These are phyloP conservation scores for Fusarium solani-melongenae DNA, from an alignment of 2,329 filamentous ascomycete genomes.

Conservation along the genomic window DNA sequence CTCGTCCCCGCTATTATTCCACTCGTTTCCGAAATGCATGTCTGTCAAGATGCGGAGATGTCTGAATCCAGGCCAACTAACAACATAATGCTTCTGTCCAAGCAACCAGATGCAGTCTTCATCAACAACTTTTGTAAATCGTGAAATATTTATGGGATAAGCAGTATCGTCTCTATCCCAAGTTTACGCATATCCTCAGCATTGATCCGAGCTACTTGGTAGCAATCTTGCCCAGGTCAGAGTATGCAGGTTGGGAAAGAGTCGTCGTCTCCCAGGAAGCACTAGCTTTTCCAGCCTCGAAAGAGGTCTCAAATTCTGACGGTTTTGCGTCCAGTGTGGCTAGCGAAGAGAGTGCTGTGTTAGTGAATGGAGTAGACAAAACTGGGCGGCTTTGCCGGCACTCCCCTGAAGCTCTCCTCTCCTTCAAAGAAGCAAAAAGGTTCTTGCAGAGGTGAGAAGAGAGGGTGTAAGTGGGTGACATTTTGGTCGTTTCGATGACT, in stretches of 20 bases:
- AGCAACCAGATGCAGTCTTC: background rate
- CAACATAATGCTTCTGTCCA: background rate
- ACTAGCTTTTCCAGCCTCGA: background rate
- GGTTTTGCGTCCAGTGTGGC: background rate
- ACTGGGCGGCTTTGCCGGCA: background rate
- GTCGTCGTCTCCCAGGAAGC: background rate
- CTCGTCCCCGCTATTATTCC: background rate
- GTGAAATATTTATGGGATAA: background rate
- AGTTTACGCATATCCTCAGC: background rate
- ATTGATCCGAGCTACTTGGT: background rate
- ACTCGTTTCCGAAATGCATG: background rate
- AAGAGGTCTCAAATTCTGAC: background rate
- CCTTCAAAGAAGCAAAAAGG: constrained; percentile 5
- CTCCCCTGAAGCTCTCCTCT: background rate
- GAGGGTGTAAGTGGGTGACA: constrained; percentile 15
- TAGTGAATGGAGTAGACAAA: background rate
- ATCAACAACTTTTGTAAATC: background rate
- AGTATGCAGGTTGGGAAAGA: background rate
- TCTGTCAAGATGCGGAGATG: background rate
- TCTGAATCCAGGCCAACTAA: background rate
- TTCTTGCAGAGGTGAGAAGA: constrained; percentile 8
- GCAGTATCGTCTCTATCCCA: background rate
- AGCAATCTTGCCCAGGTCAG: background rate
- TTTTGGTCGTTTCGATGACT: background rate
- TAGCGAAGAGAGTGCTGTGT: background rate